Base-by-base conservation (phyloP, 2,329 filamentous ascomycete genomes). In the Cladophialophora psammophila region DNA sequence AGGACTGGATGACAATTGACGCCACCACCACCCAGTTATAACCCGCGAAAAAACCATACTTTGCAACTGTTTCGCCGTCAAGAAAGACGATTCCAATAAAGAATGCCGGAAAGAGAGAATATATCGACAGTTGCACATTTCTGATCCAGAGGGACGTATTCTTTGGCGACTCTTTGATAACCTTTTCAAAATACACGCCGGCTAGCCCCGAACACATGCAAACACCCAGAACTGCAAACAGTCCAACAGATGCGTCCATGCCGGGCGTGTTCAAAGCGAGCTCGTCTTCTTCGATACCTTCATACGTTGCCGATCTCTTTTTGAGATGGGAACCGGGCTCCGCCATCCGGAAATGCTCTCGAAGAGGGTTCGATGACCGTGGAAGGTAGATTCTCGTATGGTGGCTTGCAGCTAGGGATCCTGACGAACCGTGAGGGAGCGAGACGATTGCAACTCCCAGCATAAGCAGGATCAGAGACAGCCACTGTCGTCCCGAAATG, bases 11-110 rank as follows among this genome's bases (percentile, higher is more conserved):
- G 5, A 88, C 76, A 72, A 98, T 91, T 4, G 93, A 91, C 5
- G 88, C 84, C 93, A 94, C 97, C 2, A 98, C 94, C 20, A 94
- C 85, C 84, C 88, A 91, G 77, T 96, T 97, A 80, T 98, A 99
- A 2, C 95, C 95, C 65, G 91, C 90, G 73, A 99, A 98, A 79
- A 98, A 96, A 12, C 95, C 95, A 69, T 92, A 88, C 77, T 90
- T 88, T 32, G 90, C 86, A 70, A 99, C 93, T 48, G 91, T 90
- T 68, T 89, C 87, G 32, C 94, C 95, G 72, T 99, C 95, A 70
- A 93, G 91, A 80, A 92, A 91, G 2, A 96, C 80, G 5, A 98
- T 90, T 1, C 94, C 95, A 60, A 96, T 85, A 65, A 98, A 88
- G 0, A 97, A 83, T 0, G 94, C 91, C 0, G 94, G 93, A 74